Conservation (phyloP, 495 filamentous ascomycete species). For the Hypoxylon rickii region DNA sequence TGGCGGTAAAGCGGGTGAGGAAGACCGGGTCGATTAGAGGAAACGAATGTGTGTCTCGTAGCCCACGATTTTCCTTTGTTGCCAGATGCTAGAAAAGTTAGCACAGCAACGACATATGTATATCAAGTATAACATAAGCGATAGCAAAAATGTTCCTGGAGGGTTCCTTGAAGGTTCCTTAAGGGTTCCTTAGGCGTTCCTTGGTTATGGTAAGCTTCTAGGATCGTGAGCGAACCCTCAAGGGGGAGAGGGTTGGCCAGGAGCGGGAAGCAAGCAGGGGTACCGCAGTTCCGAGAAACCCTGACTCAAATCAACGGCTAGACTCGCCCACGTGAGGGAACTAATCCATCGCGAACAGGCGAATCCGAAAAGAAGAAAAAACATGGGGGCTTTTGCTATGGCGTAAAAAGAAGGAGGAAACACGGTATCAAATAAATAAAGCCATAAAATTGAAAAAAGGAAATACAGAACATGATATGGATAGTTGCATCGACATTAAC, state of each 20-base stretch:
- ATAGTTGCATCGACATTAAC: constrained; percentile 8
- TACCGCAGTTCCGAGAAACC: constrained; percentile 28
- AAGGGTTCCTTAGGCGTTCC: neutral
- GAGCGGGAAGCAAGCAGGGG: constrained; percentile 27
- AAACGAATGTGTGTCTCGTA: neutral
- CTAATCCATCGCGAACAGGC: neutral
- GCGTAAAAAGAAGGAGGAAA: neutral
- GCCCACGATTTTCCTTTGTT: neutral
- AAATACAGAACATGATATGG: neutral
- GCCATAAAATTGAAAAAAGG: neutral
- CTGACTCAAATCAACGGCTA: constrained; percentile 30
- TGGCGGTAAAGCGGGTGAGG: neutral
- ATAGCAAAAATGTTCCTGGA: no score
- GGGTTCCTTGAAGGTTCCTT: no score
- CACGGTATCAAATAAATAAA: neutral
- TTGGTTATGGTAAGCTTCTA: constrained; percentile 6
- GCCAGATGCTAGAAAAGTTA: constrained; percentile 4
- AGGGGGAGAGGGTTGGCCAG: constrained; percentile 20
- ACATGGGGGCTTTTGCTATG: neutral
- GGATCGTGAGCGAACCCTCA: constrained; percentile 30
- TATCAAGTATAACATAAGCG: no score
- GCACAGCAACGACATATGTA: no score
- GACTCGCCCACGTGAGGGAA: constrained; percentile 8
- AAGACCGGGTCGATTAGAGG: neutral
- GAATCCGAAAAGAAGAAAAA: neutral